Percentiles rank a stretch among this genome's conserved stretches.
Conservation (phyloP, 441 rosid genomes). For the Arabidopsis hybrid region DNA sequence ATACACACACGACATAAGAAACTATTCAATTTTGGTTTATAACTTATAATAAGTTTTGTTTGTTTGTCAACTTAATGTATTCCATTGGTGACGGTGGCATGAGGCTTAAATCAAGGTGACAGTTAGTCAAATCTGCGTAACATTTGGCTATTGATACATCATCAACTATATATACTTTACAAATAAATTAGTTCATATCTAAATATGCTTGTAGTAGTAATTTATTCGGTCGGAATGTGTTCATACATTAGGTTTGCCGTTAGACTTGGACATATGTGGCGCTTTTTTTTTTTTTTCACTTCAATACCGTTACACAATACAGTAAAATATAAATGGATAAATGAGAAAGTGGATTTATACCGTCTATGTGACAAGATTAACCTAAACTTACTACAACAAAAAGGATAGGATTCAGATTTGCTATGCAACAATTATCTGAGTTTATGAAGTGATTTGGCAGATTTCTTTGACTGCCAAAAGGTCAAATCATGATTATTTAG, state of each 20-base stretch:
- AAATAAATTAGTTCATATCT: no score
- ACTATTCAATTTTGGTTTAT: constrained; percentile 30
- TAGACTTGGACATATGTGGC: background rate
- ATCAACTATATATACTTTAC: constrained; percentile 1
- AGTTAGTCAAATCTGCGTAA: constrained; percentile 38
- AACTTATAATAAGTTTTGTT: constrained; percentile 14
- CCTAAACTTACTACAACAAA: background rate
- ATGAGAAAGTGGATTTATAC: background rate
- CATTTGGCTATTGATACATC: constrained; percentile 26
- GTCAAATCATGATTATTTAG: constrained; percentile 44
- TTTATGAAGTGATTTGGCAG: constrained; percentile 37
- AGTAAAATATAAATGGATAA: background rate
- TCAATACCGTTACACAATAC: background rate
- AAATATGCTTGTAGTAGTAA: no score
- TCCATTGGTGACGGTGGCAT: constrained; percentile 29
- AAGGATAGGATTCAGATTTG: background rate
- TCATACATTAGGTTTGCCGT: constrained; percentile 2
- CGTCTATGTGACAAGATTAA: constrained; percentile 1
- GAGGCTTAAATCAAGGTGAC: constrained; percentile 37
- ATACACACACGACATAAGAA: constrained; percentile 32
- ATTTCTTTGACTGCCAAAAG: constrained; percentile 42
- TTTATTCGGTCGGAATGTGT: background rate
- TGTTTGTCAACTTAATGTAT: constrained; percentile 34
- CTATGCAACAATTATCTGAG: constrained; percentile 6
- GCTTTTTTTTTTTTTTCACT: background rate